Conservation (phyloP, 2,329 filamentous ascomycete species). For the Epichloe gansuensis region DNA sequence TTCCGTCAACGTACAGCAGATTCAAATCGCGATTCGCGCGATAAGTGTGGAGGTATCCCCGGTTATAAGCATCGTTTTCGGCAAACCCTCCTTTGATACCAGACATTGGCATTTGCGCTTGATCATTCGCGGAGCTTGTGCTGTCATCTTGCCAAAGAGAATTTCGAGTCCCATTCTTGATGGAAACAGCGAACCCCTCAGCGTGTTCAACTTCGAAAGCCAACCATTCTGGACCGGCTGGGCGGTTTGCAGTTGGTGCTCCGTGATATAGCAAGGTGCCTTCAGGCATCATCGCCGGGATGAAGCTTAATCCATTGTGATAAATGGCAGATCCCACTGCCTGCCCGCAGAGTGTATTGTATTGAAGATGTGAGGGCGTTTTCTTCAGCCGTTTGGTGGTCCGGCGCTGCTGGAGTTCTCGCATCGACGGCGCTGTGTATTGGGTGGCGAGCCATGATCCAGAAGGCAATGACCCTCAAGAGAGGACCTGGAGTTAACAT, state of each 20-base stretch:
- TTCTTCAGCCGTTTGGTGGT: conserved; percentile 23
- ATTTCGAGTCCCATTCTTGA: neutral
- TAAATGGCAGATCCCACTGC: conserved; percentile 60
- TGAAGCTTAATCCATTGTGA: conserved; percentile 66
- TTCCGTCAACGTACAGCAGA: conserved; percentile 58
- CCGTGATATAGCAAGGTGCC: conserved; percentile 61
- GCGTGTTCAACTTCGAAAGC: conserved; percentile 70
- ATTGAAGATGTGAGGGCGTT: conserved; percentile 61
- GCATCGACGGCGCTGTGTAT: neutral
- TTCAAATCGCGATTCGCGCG: conserved; percentile 42
- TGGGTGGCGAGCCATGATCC: neutral
- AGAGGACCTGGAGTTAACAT: neutral
- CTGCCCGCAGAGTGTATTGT: conserved; percentile 58
- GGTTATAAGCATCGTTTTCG: conserved; percentile 4
- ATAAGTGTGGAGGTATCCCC: conserved; percentile 58
- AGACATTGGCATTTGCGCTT: conserved; percentile 3
- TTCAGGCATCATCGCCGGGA: conserved; percentile 50
- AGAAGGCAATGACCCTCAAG: neutral
- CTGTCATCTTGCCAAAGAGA: neutral
- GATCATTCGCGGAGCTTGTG: neutral
- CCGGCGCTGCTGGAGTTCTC: conserved; percentile 20
- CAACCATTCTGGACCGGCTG: conserved; percentile 53
- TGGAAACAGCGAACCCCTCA: conserved; percentile 41
- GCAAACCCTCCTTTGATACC: neutral
- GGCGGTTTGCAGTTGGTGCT: conserved; percentile 27